Evolutionary conservation across 2,329 filamentous ascomycete genomes (phyloP).

Genomic region (Cordyceps farinosa): DNA sequence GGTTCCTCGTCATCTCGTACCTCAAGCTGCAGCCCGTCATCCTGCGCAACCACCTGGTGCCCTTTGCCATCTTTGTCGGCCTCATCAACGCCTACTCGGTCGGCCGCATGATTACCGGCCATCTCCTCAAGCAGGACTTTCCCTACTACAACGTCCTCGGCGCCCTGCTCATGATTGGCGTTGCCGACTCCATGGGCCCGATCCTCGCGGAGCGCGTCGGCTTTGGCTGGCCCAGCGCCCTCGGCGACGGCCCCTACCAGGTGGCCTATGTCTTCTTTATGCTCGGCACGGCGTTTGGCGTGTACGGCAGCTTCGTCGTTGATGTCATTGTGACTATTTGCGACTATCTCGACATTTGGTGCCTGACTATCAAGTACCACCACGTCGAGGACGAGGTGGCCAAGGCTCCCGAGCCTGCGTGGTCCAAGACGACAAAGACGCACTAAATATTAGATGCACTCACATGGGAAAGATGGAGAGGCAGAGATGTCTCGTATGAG

Average conservation of each 20-base stretch:
- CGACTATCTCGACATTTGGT: conserved; percentile 98
- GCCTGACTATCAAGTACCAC: conserved; percentile 90
- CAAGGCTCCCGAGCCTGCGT: conserved; percentile 16
- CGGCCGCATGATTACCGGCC: conserved; percentile 91
- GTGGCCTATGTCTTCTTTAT: conserved; percentile 88
- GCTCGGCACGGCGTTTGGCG: conserved; percentile 76
- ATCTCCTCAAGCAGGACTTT: conserved; percentile 82
- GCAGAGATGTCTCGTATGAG: not conserved
- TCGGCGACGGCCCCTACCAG: conserved; percentile 78
- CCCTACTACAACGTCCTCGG: conserved; percentile 86
- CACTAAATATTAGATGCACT: not conserved
- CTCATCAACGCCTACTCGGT: conserved; percentile 93
- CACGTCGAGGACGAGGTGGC: conserved; percentile 41
- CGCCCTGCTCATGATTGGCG: conserved; percentile 71
- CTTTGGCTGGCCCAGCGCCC: conserved; percentile 71
- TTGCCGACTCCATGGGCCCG: conserved; percentile 77
- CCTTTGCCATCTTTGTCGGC: conserved; percentile 84
- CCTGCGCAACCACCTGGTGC: conserved; percentile 76
- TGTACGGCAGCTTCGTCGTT: conserved; percentile 97
- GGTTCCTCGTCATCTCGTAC: conserved; percentile 74
- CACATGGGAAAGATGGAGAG: not conserved
- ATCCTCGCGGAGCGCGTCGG: conserved; percentile 55
- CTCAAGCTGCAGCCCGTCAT: conserved; percentile 82
- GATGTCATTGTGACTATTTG: conserved; percentile 98
- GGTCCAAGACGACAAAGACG: conserved; percentile 18